Evolutionary conservation across 176 grass and related monocot genomes (phyloP).

Genomic region (Oropetium thomaeum): DNA sequence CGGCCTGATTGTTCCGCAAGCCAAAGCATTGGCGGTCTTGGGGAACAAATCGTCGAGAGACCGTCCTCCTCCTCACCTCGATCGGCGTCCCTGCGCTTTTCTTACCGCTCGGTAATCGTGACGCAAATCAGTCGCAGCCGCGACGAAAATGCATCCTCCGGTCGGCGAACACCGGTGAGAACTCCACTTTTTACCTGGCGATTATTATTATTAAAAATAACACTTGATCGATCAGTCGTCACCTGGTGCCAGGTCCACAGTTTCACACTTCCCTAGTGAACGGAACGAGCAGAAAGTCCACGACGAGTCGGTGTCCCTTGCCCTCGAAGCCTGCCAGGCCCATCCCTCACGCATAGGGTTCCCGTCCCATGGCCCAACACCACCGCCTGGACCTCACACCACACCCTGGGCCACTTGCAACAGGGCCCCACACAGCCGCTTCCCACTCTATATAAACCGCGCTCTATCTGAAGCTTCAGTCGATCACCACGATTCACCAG

Average conservation of each 20-base stretch:
- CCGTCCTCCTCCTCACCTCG: neutral
- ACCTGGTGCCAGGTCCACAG: conserved; percentile 7
- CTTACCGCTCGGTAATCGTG: conserved; percentile 6
- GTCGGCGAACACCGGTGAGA: neutral
- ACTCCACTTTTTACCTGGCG: neutral
- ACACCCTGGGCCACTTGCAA: neutral
- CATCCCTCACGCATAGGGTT: conserved; percentile 8
- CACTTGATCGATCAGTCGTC: no score
- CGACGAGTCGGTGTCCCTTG: conserved; percentile 21
- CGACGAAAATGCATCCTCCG: conserved; percentile 1
- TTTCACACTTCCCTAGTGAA: conserved; percentile 28
- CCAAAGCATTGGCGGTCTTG: conserved; percentile 12
- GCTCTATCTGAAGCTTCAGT: no score
- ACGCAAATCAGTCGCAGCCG: conserved; percentile 32
- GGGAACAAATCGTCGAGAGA: conserved; percentile 1
- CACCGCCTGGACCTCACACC: neutral
- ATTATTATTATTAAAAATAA: no score
- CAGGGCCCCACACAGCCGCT: neutral
- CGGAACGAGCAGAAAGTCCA: conserved; percentile 31
- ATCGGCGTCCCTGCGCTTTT: neutral
- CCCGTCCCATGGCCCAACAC: conserved; percentile 25
- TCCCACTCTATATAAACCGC: conserved; percentile 45
- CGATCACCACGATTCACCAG: neutral
- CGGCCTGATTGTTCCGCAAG: conserved; percentile 34
- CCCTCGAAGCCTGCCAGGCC: conserved; percentile 35